Evolutionary conservation across 2,329 filamentous ascomycete species (phyloP), one percentile per base, ranked within the genome.

Genomic region (Ascochyta viciae-villosae): DNA sequence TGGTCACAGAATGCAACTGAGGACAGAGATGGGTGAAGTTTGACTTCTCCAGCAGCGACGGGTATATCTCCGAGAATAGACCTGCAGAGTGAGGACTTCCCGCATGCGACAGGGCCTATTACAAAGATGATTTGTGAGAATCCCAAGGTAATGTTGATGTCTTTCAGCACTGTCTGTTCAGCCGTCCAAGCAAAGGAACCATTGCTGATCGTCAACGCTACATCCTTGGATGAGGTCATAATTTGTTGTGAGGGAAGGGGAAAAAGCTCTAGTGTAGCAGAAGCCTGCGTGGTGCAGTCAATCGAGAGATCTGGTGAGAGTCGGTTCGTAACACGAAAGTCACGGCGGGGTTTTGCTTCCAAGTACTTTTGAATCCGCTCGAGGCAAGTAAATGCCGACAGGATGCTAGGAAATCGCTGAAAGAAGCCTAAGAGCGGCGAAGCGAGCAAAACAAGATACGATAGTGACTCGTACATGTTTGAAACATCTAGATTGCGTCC

Each of bases 1-100:
- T 57, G 10, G 74, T 72, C 45, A 78, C 72, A n/a, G 80, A 79
- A 57, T 77, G 77, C 61, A 37, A 58, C 50, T 2, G 40, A 38
- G 15, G 33, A 37, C 6, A 44, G 8, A 29, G 23, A n/a, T 0
- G 34, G 10, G 8, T 38, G 40, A 2, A 45, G 3, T 26, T 16
- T 52, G 19, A 52, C 26, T 6, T 45, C 27, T 1, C 49, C 49
- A 31, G 31, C 16, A 33, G 35, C 26, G 24, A 38, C 10, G 8
- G 49, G 49, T 7, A 52, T 40, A 31, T 68, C 64, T n/a, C 64
- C 58, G 6, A 65, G 45, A 15, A 70, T 44, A 4, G 60, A 48
- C 35, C 63, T 65, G 22, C 61, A 49, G 12, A 83, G 60, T 3
- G 79, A 80, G 15, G 80, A 56, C 40, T 65, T 65, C 1, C 62